phyloP scores from a whole-genome alignment of 2,329 filamentous ascomycete species.

The Aspergillus glaucus region DNA sequence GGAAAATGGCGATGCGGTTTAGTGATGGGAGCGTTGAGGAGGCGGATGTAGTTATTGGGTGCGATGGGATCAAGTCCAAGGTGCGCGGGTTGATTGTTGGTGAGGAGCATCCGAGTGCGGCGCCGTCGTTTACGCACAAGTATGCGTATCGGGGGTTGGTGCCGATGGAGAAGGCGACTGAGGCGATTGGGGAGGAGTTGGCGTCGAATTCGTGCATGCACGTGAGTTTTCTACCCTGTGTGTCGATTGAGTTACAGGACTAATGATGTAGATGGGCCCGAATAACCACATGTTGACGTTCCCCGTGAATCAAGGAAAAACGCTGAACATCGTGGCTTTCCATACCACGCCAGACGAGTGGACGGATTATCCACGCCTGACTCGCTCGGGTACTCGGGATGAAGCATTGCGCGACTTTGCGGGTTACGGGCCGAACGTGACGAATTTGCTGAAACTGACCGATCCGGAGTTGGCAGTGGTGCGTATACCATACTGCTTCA shows the following conservation, averaged over 20 bases:
- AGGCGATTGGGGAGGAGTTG: conserved; percentile 41
- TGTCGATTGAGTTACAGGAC: background rate
- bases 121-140: conserved; percentile 46
- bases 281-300: conserved; percentile 44
- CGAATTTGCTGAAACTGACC: conserved; percentile 20
- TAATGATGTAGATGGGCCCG: conserved; percentile 28
- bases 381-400: conserved; percentile 15
- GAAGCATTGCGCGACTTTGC: conserved; percentile 16
- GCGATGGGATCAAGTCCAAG: conserved; percentile 46
- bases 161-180: conserved; percentile 43
- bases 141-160: conserved; percentile 49
- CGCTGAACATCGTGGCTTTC: conserved; percentile 45
- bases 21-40: conserved; percentile 38
- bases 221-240: conserved; percentile 6
- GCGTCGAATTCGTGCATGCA: conserved; percentile 32
- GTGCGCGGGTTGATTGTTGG: conserved; percentile 42
- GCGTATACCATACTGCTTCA: background rate
- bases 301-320: conserved; percentile 42
- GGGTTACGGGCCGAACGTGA: conserved; percentile 17
- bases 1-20: conserved; percentile 35
- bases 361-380: conserved; percentile 15
- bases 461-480: conserved; percentile 22
- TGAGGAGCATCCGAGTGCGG: conserved; percentile 33
- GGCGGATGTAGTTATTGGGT: conserved; percentile 41
- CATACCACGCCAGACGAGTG: conserved; percentile 21